Evolutionary conservation across 768 basidiomycete species (phyloP).

Genomic region (Leccinum aurantiacum): DNA sequence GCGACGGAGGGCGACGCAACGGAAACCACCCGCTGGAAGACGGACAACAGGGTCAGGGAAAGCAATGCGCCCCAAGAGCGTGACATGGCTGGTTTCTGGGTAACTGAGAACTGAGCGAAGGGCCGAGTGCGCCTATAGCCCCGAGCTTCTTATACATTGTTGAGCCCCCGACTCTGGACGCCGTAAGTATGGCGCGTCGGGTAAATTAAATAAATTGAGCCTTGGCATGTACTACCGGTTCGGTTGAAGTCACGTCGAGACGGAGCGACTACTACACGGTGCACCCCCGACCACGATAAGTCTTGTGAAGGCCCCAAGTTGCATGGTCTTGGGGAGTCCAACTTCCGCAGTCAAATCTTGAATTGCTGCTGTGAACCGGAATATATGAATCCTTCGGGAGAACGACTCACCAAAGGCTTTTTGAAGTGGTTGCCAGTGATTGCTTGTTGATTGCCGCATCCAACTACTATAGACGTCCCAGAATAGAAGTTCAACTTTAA

Average conservation of each 20-base stretch:
- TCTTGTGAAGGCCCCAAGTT: neutral
- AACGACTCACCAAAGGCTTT: neutral
- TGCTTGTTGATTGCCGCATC: too few species aligned
- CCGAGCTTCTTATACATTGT: slow-evolving; percentile 9
- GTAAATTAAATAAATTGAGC: too few species aligned
- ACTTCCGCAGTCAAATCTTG: neutral
- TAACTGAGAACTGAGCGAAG: neutral
- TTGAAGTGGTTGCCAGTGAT: neutral
- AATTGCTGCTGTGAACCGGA: neutral
- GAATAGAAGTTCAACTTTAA: neutral
- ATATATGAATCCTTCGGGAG: neutral
- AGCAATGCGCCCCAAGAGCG: neutral
- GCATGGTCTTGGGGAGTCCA: neutral
- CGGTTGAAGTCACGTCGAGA: neutral
- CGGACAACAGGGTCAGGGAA: neutral
- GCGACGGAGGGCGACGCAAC: slow-evolving; percentile 33
- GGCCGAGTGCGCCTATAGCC: neutral
- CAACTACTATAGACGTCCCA: too few species aligned
- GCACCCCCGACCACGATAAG: too few species aligned
- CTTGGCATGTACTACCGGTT: neutral
- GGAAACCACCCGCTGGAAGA: neutral
- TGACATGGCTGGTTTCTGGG: neutral
- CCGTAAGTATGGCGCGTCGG: neutral
- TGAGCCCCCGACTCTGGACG: neutral
- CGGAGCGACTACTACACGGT: neutral